A percentile compares a stretch with the other conserved stretches of the same genome.
Conservation (phyloP, 1,284 basidiomycete genomes). For the Irpex sp. region DNA sequence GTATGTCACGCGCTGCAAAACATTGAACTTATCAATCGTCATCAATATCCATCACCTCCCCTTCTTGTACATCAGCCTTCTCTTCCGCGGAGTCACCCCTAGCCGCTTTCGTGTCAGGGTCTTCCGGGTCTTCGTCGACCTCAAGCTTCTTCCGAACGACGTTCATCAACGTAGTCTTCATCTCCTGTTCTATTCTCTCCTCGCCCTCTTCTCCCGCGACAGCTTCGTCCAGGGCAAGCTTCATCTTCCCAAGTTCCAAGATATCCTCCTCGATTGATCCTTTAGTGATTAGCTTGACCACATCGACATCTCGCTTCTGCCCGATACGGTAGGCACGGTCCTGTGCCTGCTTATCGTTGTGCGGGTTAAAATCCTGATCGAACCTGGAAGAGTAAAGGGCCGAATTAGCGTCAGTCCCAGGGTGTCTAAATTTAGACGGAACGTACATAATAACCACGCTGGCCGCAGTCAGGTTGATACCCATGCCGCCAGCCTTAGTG, state of each 20-base stretch:
- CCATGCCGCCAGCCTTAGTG: slow-evolving; percentile 93
- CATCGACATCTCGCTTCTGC: slow-evolving; percentile 86
- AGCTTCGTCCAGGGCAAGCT: slow-evolving; percentile 88
- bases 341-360: slow-evolving; percentile 93
- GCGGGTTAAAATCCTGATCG: slow-evolving; percentile 96
- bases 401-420: too few relatives aligned
- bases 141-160: slow-evolving; percentile 71
- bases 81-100: background rate
- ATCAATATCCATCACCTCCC: slow-evolving; percentile 11
- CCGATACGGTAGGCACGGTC: slow-evolving; percentile 99
- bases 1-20: background rate
- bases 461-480: slow-evolving; percentile 90
- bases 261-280: slow-evolving; percentile 98
- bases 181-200: slow-evolving; percentile 68
- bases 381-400: slow-evolving; percentile 48
- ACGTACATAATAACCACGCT: slow-evolving; percentile 87
- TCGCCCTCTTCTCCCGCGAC: slow-evolving; percentile 74
- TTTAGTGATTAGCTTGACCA: slow-evolving; percentile 91
- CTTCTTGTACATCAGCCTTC: background rate
- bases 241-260: slow-evolving; percentile 84
- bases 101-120: slow-evolving; percentile 15
- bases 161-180: slow-evolving; percentile 80
- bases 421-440: background rate
- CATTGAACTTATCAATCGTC: background rate
- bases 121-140: slow-evolving; percentile 31